Evolutionary conservation across 75 land plant genomes (phyloP).

Genomic region (Cunninghamia lanceolata): DNA sequence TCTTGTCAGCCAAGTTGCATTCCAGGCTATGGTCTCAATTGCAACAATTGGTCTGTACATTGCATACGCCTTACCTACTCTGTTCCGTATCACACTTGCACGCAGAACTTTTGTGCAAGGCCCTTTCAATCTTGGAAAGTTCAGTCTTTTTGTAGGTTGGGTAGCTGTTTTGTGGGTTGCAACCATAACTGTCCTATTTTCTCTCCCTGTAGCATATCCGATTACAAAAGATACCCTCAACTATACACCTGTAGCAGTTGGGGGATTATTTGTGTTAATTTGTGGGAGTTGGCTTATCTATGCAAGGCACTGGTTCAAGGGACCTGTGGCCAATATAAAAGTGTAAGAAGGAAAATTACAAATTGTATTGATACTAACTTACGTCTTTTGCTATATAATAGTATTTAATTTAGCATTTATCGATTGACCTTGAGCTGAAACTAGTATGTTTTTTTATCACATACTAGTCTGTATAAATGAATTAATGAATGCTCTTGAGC

Average conservation of each 20-base stretch:
- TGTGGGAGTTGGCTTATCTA: constrained; percentile 56
- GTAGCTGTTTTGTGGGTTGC: constrained; percentile 82
- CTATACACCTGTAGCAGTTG: constrained; percentile 89
- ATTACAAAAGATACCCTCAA: constrained; percentile 64
- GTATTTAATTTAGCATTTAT: background rate
- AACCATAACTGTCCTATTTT: constrained; percentile 80
- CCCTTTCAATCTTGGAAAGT: constrained; percentile 71
- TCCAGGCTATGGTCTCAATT: constrained; percentile 91
- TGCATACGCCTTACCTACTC: constrained; percentile 74
- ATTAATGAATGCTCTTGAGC: background rate
- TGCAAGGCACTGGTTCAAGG: constrained; percentile 83
- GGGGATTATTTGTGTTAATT: constrained; percentile 54
- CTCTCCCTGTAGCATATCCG: constrained; percentile 74
- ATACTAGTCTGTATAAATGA: background rate
- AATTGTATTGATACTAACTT: background rate
- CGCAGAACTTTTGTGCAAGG: constrained; percentile 68
- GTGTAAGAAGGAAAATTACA: constrained; percentile 9
- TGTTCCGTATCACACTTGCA: constrained; percentile 73
- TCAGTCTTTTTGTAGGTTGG: constrained; percentile 73
- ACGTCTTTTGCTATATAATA: background rate
- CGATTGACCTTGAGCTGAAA: background rate
- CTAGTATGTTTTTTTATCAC: background rate
- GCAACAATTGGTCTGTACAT: constrained; percentile 85
- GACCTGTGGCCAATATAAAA: constrained; percentile 58
- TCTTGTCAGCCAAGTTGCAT: constrained; percentile 79